These are phyloP conservation scores for Clonostachys sp. DNA, from an alignment of 2,329 filamentous ascomycete species.

Conservation along the genomic window DNA sequence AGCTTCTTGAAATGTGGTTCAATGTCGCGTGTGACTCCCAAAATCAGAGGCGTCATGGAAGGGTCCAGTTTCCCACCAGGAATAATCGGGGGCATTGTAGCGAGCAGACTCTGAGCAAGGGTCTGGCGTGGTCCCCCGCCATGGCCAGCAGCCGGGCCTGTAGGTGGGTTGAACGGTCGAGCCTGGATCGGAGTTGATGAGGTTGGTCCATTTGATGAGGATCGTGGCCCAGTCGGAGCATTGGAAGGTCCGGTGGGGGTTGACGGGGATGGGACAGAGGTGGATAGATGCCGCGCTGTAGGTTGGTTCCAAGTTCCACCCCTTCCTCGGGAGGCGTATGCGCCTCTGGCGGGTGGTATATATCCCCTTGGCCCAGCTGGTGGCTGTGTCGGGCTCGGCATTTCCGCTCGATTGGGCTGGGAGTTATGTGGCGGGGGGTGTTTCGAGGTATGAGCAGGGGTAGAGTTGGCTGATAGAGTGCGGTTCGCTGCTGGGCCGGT, in stretches of 20 bases:
- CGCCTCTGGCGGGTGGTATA: constrained; percentile 35
- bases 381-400: constrained; percentile 39
- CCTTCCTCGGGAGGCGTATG: constrained; percentile 37
- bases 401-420: constrained; percentile 30
- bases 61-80: constrained; percentile 52
- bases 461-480: constrained; percentile 26
- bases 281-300: constrained; percentile 22
- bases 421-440: constrained; percentile 25
- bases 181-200: constrained; percentile 34
- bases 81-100: constrained; percentile 44
- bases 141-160: constrained; percentile 38
- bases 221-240: constrained; percentile 45
- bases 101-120: constrained; percentile 46
- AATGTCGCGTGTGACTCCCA: constrained; percentile 47
- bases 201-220: constrained; percentile 20
- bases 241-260: constrained; percentile 28
- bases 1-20: constrained; percentile 49
- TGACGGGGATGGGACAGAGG: constrained; percentile 30
- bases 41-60: constrained; percentile 32
- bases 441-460: constrained; percentile 31
- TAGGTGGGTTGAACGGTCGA: constrained; percentile 51
- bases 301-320: constrained; percentile 38
- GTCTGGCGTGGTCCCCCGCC: constrained; percentile 29
- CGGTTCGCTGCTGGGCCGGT: constrained; percentile 33
- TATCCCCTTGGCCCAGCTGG: constrained; percentile 53